Evolutionary conservation across 176 grass and related monocot species (phyloP).

Genomic region (Aegilops speltoides): DNA sequence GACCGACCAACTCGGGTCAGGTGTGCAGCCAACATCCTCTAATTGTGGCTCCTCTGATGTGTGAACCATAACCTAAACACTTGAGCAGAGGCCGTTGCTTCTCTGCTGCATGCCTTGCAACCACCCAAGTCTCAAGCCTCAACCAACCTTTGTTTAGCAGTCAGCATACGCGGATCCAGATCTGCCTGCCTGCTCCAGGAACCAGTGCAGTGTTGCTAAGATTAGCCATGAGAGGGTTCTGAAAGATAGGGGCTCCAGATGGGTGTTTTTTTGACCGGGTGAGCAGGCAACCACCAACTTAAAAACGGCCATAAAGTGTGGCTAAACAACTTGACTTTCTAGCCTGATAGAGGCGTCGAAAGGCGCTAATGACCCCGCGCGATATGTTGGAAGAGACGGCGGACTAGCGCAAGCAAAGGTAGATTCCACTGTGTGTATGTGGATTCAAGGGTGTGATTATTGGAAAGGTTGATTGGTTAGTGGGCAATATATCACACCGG

Average conservation of each 20-base stretch:
- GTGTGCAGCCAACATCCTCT: constrained; percentile 26
- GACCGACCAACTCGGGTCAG: not conserved
- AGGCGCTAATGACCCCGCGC: not conserved
- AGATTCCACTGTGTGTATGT: not conserved
- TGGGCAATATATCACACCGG: constrained; percentile 33
- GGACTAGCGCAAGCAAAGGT: constrained; percentile 21
- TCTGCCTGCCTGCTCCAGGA: constrained; percentile 19
- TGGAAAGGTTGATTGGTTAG: constrained; percentile 36
- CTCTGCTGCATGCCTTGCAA: constrained; percentile 18
- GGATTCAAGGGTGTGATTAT: constrained; percentile 36
- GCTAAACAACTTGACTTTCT: constrained; percentile 34
- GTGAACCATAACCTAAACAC: constrained; percentile 22
- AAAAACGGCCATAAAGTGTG: constrained; percentile 29
- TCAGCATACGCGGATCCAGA: constrained; percentile 37
- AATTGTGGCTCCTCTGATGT: constrained; percentile 33
- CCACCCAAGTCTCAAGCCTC: constrained; percentile 19
- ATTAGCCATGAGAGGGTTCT: constrained; percentile 23
- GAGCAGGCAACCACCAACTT: constrained; percentile 35
- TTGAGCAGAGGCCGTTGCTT: constrained; percentile 21
- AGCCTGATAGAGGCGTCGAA: not conserved
- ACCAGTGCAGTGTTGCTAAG: constrained; percentile 37
- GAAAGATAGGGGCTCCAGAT: constrained; percentile 6
- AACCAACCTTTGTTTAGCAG: constrained; percentile 40
- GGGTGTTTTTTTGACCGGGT: constrained; percentile 12
- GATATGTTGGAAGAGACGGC: not conserved